These are phyloP conservation scores for Pyrrhoderma lamaoense DNA, from an alignment of 1,284 basidiomycete species.

Conservation along the genomic window DNA sequence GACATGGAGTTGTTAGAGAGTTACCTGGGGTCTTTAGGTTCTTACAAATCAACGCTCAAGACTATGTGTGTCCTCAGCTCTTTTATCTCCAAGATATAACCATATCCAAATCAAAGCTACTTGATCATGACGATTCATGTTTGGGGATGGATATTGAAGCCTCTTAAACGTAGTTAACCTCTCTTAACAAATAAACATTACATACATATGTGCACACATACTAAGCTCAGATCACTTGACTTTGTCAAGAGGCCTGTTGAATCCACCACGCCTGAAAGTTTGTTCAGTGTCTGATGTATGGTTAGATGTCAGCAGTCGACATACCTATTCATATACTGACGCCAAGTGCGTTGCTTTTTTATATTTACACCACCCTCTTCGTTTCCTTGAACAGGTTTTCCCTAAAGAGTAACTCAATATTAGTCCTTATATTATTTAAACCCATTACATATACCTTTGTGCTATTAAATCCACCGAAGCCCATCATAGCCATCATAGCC, in stretches of 20 bases:
- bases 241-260: slow-evolving; percentile 79
- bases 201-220: too few relatives aligned
- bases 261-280: slow-evolving; percentile 69
- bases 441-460: slow-evolving; percentile 63
- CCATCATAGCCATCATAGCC: slow-evolving; percentile 89
- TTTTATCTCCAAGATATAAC: too few relatives aligned
- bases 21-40: too few relatives aligned
- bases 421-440: slow-evolving; percentile 5
- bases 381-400: slow-evolving; percentile 74
- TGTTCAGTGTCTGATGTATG: background rate
- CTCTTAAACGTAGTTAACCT: too few relatives aligned
- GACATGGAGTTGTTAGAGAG: too few relatives aligned
- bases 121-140: too few relatives aligned
- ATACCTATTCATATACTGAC: slow-evolving; percentile 92
- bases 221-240: slow-evolving; percentile 41
- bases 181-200: too few relatives aligned
- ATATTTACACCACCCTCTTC: slow-evolving; percentile 70
- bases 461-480: slow-evolving; percentile 78
- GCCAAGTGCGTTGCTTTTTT: slow-evolving; percentile 90
- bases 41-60: too few relatives aligned
- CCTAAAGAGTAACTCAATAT: slow-evolving; percentile 35
- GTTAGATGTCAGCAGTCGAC: slow-evolving; percentile 17
- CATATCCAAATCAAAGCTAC: too few relatives aligned
- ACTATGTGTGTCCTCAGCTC: too few relatives aligned
- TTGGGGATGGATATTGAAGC: too few relatives aligned